Percentiles rank a stretch among this genome's conserved stretches.
These are phyloP conservation scores for Penicillium psychrofluorescens DNA, from an alignment of 495 filamentous ascomycete species.

Conservation along the genomic window DNA sequence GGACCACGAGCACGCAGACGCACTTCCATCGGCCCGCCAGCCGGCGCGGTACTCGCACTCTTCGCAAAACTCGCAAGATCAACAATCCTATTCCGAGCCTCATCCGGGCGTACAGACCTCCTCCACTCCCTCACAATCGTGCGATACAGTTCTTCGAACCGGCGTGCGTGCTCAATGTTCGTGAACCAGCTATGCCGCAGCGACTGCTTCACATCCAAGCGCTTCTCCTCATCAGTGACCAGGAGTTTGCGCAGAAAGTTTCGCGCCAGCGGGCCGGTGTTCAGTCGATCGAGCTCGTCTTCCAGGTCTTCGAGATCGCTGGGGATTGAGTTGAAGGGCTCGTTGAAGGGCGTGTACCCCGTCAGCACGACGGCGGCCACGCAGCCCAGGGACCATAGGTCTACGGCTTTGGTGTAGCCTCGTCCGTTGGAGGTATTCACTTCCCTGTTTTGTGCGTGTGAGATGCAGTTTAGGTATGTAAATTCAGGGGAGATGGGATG, in stretches of 20 bases:
- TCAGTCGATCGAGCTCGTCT: constrained; percentile 21
- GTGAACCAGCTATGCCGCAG: constrained; percentile 55
- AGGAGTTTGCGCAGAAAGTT: constrained; percentile 51
- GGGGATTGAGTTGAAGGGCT: constrained; percentile 1
- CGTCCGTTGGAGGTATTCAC: constrained; percentile 16
- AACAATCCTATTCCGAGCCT: constrained; percentile 3
- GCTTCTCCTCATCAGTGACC: constrained; percentile 36
- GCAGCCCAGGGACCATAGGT: constrained; percentile 58
- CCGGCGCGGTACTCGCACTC: too few relatives aligned
- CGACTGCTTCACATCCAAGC: constrained; percentile 50
- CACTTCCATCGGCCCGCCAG: neutral
- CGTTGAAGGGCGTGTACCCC: constrained; percentile 33
- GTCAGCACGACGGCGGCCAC: constrained; percentile 46
- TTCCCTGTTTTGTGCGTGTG: constrained; percentile 28
- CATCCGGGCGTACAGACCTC: constrained; percentile 10
- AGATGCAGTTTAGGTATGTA: constrained; percentile 7
- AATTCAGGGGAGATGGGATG: neutral
- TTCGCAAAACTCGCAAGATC: constrained; percentile 1
- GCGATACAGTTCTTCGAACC: constrained; percentile 42
- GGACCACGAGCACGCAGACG: neutral
- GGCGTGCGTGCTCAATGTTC: constrained; percentile 23
- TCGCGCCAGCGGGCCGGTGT: constrained; percentile 33
- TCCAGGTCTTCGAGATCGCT: constrained; percentile 30
- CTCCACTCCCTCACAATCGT: constrained; percentile 43
- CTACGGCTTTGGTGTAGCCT: constrained; percentile 55